Conservation (phyloP, 805 yeast species). For the Hanseniaspora vineae region DNA sequence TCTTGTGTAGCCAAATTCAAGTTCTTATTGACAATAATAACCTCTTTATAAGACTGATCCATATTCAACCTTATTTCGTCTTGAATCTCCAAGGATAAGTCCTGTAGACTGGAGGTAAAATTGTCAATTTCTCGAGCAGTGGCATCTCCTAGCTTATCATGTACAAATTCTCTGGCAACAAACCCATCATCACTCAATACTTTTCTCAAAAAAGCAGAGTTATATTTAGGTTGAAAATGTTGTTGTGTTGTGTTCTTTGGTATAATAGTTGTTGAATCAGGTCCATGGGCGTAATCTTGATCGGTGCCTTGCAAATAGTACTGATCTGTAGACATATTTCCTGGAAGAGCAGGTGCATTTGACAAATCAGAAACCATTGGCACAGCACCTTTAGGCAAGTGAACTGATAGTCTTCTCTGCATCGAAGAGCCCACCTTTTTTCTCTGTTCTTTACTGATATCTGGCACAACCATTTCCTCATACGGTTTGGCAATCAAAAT, state of each 20-base stretch:
- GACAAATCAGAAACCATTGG: conserved; percentile 4
- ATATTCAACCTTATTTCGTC: conserved; percentile 46
- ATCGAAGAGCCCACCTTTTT: conserved; percentile 29
- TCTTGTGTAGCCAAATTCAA: conserved; percentile 53
- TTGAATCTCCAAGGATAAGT: conserved; percentile 37
- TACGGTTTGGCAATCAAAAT: conserved; percentile 12
- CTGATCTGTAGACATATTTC: conserved; percentile 10
- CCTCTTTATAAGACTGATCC: conserved; percentile 49
- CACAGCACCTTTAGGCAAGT: conserved; percentile 13
- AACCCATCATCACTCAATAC: conserved; percentile 29
- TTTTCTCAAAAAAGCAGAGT: conserved; percentile 17
- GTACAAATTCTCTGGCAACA: conserved; percentile 36
- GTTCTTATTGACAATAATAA: conserved; percentile 46
- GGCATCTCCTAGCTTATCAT: conserved; percentile 43
- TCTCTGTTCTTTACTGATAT: conserved; percentile 23
- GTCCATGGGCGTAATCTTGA: not conserved
- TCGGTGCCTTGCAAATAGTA: conserved; percentile 3
- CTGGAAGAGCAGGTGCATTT: conserved; percentile 21
- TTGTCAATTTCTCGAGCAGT: conserved; percentile 62
- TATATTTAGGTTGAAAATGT: not conserved
- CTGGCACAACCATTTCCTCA: conserved; percentile 11
- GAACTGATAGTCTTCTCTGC: conserved; percentile 34
- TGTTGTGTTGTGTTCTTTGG: not conserved
- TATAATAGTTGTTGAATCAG: not conserved
- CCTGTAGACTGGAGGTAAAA: conserved; percentile 42